Percentiles rank a stretch among this genome's conserved stretches.
Conservation (phyloP, 2,329 filamentous ascomycete species). For the Penicillium brasilianum region DNA sequence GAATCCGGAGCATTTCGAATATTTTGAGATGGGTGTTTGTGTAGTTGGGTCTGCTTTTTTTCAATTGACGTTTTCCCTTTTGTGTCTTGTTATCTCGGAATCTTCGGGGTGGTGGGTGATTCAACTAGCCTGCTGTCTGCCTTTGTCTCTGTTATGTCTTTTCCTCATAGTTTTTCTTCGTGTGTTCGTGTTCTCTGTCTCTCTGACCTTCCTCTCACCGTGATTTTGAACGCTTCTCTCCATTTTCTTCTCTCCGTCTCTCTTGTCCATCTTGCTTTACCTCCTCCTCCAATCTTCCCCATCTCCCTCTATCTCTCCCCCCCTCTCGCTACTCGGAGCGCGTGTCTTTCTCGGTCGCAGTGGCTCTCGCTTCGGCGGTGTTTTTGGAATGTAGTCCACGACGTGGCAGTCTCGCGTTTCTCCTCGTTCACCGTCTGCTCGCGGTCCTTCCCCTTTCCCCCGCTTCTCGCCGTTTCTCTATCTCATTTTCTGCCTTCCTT, state of each 20-base stretch:
- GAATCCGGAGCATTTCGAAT: constrained; percentile 43
- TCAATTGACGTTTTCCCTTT: constrained; percentile 25
- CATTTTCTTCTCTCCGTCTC: constrained; percentile 22
- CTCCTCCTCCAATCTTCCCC: constrained; percentile 20
- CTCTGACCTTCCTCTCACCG: constrained; percentile 18
- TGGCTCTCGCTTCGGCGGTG: constrained; percentile 21
- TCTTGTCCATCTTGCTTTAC: constrained; percentile 19
- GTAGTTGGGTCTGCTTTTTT: constrained; percentile 30
- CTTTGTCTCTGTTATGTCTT: constrained; percentile 31
- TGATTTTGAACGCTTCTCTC: constrained; percentile 33
- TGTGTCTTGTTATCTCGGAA: constrained; percentile 47
- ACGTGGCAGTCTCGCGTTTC: constrained; percentile 33
- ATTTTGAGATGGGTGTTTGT: constrained; percentile 47
- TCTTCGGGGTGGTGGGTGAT: constrained; percentile 39
- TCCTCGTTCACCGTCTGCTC: not conserved
- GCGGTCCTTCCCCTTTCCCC: constrained; percentile 3
- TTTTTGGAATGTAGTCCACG: constrained; percentile 38
- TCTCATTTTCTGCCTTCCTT: constrained; percentile 44
- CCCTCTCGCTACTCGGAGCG: constrained; percentile 20
- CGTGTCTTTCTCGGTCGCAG: constrained; percentile 16
- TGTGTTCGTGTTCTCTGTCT: constrained; percentile 24
- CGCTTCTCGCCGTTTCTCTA: constrained; percentile 34
- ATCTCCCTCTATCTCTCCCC: constrained; percentile 9
- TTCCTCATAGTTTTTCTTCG: constrained; percentile 24
- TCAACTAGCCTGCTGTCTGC: constrained; percentile 28